Evolutionary conservation across 805 yeast genomes (phyloP), one percentile per base, ranked within the genome.

Genomic region (Candida manassasensis): DNA sequence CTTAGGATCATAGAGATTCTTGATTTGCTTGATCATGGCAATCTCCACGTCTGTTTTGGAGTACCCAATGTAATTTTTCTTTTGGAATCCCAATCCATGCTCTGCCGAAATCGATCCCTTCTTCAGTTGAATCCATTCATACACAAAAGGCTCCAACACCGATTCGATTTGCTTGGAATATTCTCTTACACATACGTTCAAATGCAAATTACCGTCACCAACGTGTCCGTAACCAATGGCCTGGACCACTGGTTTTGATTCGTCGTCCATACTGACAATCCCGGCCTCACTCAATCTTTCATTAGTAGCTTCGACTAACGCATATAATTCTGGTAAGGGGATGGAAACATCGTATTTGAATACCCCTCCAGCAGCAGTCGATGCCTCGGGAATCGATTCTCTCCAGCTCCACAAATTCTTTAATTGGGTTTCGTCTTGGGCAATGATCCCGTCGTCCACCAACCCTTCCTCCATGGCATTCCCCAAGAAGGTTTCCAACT

Each of bases 211-310:
- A 35, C 98, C 97, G 56, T 93, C 98, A 38, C 98, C 98, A 50
- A 93, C 75, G 54, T 93, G 98, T n/a, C 98, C 98, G 52, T 90
- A 93, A 0, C 98, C 98, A 45, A 90, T 80, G 8, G 94, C 95
- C 41, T 78, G 82, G 36, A 86, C 81, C 2, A 85, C 97, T 2
- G 97, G 96, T 56, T 71, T 73, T 3, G 72, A 68, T 27, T 75
- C 82, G 21, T 79, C 76, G 31, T 72, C 77, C 28, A 61, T 34
- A 36, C 83, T 85, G 15, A 80, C 62, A 36, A 90, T 61, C 2
- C 73, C 79, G 19, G 73, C 70, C 21, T 69, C 77, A 2, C 41
- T 50, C 43, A 93, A 67, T 48, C 74, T 74, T 29, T 60, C 77
- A 46, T 81, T 75, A n/a, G 81, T 79, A 5, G 82, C 95, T 31